Percentiles rank a stretch among this genome's conserved stretches.
phyloP scores from a whole-genome alignment of 2,329 filamentous ascomycete genomes.

The Talaromyces funiculosus region DNA sequence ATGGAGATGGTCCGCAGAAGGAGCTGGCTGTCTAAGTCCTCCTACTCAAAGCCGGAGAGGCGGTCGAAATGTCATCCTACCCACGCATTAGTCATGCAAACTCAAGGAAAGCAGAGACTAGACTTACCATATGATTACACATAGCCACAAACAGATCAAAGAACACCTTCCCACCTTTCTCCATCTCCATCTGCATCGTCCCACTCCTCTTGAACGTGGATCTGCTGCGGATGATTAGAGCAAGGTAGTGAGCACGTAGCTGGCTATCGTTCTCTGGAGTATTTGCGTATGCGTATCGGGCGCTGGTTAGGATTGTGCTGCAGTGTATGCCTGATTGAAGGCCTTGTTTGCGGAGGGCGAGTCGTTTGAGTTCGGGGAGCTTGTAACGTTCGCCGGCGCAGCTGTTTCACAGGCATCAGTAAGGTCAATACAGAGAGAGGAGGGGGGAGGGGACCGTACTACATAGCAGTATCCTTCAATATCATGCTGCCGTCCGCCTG shows the following conservation, averaged over 20 bases:
- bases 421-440: neutral
- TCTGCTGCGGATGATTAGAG: constrained; percentile 92
- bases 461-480: constrained; percentile 88
- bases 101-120: neutral
- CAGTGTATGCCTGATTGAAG: constrained; percentile 89
- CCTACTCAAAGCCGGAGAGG: neutral
- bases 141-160: constrained; percentile 98
- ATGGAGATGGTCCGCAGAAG: neutral
- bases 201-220: constrained; percentile 97
- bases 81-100: neutral
- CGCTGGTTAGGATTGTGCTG: constrained; percentile 82
- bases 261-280: constrained; percentile 88
- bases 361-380: constrained; percentile 83
- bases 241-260: constrained; percentile 93
- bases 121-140: constrained; percentile 76
- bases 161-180: constrained; percentile 88
- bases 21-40: neutral
- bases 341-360: constrained; percentile 90
- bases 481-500: constrained; percentile 67
- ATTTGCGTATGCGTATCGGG: constrained; percentile 91
- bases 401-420: constrained; percentile 19
- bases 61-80: neutral
- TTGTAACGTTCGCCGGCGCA: constrained; percentile 86
- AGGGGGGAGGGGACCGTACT: constrained; percentile 34
- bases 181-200: constrained; percentile 99